phyloP scores from a whole-genome alignment of 1,284 basidiomycete genomes.

The Fistulinella cinereoalba region DNA sequence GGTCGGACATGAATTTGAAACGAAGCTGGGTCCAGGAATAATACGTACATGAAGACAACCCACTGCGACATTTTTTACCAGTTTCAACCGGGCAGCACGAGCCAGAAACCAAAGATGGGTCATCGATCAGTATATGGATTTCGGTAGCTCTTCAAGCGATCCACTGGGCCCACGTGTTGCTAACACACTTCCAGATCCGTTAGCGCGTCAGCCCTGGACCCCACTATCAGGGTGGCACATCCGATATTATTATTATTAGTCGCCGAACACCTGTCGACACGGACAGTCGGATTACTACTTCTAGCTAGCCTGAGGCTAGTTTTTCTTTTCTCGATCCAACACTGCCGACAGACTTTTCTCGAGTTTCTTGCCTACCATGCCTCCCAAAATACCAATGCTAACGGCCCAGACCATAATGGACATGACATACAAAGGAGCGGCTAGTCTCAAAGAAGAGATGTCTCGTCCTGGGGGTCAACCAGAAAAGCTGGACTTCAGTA shows the following conservation, averaged over 20 bases:
- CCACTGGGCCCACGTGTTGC: no score
- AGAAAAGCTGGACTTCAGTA: constrained; percentile 30
- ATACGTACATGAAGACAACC: constrained; percentile 30
- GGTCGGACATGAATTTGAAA: constrained; percentile 2
- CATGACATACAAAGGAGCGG: constrained; percentile 30
- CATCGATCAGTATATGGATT: constrained; percentile 19
- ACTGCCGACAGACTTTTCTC: not conserved
- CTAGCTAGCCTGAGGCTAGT: no score
- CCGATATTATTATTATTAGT: no score
- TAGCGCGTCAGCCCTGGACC: no score
- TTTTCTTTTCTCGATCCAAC: no score
- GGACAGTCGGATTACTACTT: no score
- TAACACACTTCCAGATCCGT: no score
- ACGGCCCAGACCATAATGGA: constrained; percentile 27
- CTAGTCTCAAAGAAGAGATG: constrained; percentile 28
- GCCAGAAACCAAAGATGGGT: constrained; percentile 13
- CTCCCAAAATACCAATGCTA: constrained; percentile 19
- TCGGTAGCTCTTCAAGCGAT: no score
- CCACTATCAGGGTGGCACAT: no score
- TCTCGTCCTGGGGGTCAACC: constrained; percentile 28
- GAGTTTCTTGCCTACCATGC: constrained; percentile 16
- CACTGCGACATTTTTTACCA: constrained; percentile 21
- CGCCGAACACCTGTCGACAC: no score
- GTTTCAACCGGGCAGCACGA: constrained; percentile 8
- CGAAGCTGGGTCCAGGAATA: not conserved